Evolutionary conservation across 768 basidiomycete species (phyloP), one percentile per base, ranked within the genome.

Genomic region (Leucogyrophana mollusca): DNA sequence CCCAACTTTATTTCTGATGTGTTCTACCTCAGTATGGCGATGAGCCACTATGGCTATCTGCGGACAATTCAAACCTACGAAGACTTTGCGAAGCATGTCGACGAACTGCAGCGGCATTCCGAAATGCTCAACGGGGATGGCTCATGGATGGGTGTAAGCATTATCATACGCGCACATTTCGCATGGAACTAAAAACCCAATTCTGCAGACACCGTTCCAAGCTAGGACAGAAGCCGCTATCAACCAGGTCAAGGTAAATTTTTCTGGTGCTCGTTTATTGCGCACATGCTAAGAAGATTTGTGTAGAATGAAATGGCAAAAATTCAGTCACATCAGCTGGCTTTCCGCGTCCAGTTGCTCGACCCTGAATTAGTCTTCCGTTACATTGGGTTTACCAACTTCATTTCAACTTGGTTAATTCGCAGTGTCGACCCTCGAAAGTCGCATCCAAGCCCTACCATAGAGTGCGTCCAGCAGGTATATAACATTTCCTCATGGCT

Each of bases 1-100:
- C 83, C 89, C 2, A 96, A 96, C 62, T 99, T 99, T 66, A 92
- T 97, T 52, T 92, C 95, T 5, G 86, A 97, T 35, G 82, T 96
- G 16, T 98, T 97, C 72, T 97, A 90, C 71, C 76, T 97, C 35
- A 76, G 86, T 7, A 78, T 90, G 39, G 86, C 92, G 0, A 87
- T 87, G 73, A 85, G 88, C 45, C 95, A 99, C 67, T 86, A 92
- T 46, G 95, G 94, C 3, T 80, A 89, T 50, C 76, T 89, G 54
- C 85, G 80, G 62, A 90, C 92, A 1, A 85, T 94, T 36, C 83
- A 83, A 33, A 82, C 77, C 4, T 85, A 83, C 53, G 83, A 83
- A 10, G 85, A 88, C 41, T 72, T 91, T 20, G 74, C 73, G 27
- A 88, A 89, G 55, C 82, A 93, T 51, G 48, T 82, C 3, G 87